Evolutionary conservation across 257 asterid genomes (phyloP).

Genomic region (Parsonsia alboflavescens): DNA sequence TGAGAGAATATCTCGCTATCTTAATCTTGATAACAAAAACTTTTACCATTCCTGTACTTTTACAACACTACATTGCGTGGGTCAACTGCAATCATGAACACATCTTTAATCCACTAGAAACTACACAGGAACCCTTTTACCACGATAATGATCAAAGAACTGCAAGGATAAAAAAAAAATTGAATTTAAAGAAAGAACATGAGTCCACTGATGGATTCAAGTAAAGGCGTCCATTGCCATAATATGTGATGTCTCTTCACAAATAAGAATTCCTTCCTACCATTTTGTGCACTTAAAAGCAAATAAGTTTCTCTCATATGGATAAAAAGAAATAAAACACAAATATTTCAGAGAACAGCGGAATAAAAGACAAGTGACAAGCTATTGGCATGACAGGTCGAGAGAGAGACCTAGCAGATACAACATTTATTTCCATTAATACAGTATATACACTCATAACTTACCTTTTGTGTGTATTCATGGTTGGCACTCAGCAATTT

Average conservation of each 20-base stretch:
- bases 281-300: neutral
- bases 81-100: neutral
- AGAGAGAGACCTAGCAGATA: too few species aligned
- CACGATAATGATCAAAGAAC: constrained; percentile 75
- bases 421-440: too few species aligned
- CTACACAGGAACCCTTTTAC: constrained; percentile 74
- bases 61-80: neutral
- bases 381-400: too few species aligned
- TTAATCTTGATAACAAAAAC: neutral
- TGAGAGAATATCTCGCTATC: neutral
- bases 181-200: neutral
- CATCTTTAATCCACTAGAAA: neutral
- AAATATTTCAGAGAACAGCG: too few species aligned
- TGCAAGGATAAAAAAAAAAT: constrained; percentile 28
- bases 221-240: neutral
- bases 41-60: neutral
- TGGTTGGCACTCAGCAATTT: too few species aligned
- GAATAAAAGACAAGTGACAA: too few species aligned
- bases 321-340: too few species aligned
- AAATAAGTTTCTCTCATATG: too few species aligned
- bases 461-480: too few species aligned
- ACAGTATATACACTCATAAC: too few species aligned
- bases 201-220: too few species aligned
- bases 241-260: neutral
- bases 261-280: neutral